Conservation (phyloP, 768 basidiomycete genomes). For the Filobasidium wieringae region DNA sequence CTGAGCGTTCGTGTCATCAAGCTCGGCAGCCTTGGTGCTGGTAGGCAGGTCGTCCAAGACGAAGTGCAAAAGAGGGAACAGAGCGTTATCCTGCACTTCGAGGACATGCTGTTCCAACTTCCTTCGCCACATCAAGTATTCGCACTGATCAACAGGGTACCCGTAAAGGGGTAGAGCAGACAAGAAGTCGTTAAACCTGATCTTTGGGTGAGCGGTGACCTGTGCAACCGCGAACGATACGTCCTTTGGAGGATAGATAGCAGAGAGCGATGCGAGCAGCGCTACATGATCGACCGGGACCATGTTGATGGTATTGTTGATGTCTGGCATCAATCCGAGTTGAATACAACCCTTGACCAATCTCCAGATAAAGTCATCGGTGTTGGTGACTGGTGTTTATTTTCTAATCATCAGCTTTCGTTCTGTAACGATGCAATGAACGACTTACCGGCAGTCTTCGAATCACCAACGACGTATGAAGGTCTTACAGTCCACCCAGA, state of each 20-base stretch:
- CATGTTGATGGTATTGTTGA: constrained; percentile 97
- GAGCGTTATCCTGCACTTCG: constrained; percentile 85
- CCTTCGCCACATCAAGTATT: constrained; percentile 84
- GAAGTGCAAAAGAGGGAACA: constrained; percentile 93
- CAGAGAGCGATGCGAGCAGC: constrained; percentile 61
- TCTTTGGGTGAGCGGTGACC: constrained; percentile 70
- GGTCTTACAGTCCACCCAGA: constrained; percentile 78
- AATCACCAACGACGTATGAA: constrained; percentile 92
- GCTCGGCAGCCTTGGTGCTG: constrained; percentile 80
- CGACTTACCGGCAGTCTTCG: constrained; percentile 62
- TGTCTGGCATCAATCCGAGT: constrained; percentile 89
- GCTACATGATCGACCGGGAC: constrained; percentile 96
- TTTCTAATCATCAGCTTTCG: background rate
- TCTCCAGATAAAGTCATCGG: constrained; percentile 97
- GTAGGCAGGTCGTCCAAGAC: constrained; percentile 95
- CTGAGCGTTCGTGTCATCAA: constrained; percentile 76
- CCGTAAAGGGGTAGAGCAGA: constrained; percentile 64
- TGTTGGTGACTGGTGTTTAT: constrained; percentile 89
- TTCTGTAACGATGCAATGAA: no score
- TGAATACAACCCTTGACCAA: constrained; percentile 97
- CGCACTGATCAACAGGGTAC: constrained; percentile 62
- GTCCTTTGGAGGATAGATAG: constrained; percentile 44
- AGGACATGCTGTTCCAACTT: constrained; percentile 90
- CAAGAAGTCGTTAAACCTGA: constrained; percentile 80
- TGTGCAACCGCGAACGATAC: constrained; percentile 43